These are phyloP conservation scores for Taphrina betulina DNA, from an alignment of 1,139 yeast species.

Conservation along the genomic window DNA sequence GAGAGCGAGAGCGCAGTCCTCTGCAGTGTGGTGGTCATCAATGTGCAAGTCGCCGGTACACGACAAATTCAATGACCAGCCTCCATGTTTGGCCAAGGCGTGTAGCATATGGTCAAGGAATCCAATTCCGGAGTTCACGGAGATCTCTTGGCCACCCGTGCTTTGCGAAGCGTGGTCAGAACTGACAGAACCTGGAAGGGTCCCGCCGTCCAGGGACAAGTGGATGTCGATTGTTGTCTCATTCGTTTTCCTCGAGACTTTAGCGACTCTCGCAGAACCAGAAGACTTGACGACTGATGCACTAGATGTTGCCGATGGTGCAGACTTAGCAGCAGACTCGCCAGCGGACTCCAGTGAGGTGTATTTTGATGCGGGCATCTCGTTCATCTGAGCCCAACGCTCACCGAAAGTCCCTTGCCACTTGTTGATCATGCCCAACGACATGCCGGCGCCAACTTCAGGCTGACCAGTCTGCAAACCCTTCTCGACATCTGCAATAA, in stretches of 20 bases:
- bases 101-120: conserved; percentile 96
- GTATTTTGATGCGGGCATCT: neutral
- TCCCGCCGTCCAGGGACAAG: conserved; percentile 80
- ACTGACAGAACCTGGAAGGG: conserved; percentile 50
- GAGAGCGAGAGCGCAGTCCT: conserved; percentile 88
- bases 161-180: conserved; percentile 61
- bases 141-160: conserved; percentile 66
- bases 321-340: neutral
- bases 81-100: conserved; percentile 93
- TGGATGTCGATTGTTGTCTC: conserved; percentile 92
- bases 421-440: neutral
- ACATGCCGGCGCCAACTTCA: conserved; percentile 24
- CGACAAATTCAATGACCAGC: conserved; percentile 88
- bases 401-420: conserved; percentile 23
- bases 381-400: conserved; percentile 2
- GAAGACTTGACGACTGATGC: neutral
- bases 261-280: conserved; percentile 2
- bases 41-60: conserved; percentile 93
- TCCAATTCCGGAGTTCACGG: conserved; percentile 88
- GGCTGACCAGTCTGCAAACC: conserved; percentile 9
- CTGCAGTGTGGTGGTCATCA: conserved; percentile 96
- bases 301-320: neutral
- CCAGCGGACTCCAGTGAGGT: neutral
- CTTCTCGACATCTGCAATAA: conserved; percentile 11
- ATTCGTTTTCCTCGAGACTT: conserved; percentile 62